Evolutionary conservation across 2,329 filamentous ascomycete species (phyloP), one percentile per base, ranked within the genome.

Genomic region (Sordariomycetes sp.): DNA sequence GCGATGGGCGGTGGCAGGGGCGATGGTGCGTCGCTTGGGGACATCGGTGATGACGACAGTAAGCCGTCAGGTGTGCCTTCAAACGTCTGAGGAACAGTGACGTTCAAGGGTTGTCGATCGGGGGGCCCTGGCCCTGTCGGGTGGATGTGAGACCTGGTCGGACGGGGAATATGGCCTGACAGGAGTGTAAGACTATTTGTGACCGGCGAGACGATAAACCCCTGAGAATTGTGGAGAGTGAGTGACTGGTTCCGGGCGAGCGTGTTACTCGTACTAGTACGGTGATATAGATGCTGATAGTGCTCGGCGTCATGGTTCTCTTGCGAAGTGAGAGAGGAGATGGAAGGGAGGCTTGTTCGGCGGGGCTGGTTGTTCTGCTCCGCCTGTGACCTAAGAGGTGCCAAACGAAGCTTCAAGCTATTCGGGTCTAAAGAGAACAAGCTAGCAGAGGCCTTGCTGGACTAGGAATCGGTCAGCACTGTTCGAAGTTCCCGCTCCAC

Each of bases 331-430:
- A 58, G 28, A 8, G 35, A 34, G 7, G 56, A 46, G 50, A 54
- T 53, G 34, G 56, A 58, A 8, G 56, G 51, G 11, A 58, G 56
- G 20, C 56, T 58, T 35, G 53, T 34, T 35, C 56, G 37, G 5
- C 56, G 35, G 14, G 51, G 51, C 16, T 43, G 56, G 53, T 18
- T 4, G 12, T 7, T 20, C 16, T 28, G 37, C 22, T 22, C 24
- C 25, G 28, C 25, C 22, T 57, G 40, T 22, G n/a, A 20, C 20
- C 12, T n/a, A 3, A 50, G 22, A 22, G 22, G 20, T 24, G 46
- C 22, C 4, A 14, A 8, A n/a, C 46, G 46, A 22, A 50, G 46
- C 18, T 50, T 24, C 4, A 6, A 7, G 46, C 22, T 50, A 12
- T 50, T 22, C n/a, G 46, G n/a, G 43, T 57, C 54, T 12, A 35